phyloP scores from a whole-genome alignment of 768 basidiomycete species.

The Artomyces pyxidatus region DNA sequence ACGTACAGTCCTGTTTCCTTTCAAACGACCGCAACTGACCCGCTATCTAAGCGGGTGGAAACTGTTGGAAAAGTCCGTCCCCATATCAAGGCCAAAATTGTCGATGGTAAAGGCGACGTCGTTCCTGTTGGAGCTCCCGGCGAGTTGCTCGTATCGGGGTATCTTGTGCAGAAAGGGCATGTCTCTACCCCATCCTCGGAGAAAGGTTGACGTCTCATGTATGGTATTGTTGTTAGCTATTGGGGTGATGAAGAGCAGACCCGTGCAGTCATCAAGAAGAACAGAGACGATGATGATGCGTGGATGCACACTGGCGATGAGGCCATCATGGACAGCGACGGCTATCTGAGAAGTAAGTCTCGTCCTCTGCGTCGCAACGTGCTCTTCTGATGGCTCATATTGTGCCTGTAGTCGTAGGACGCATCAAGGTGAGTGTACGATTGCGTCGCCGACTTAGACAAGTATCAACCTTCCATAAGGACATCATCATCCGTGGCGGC shows the following conservation, averaged over 20 bases:
- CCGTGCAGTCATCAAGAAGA: constrained; percentile 41
- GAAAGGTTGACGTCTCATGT: background rate
- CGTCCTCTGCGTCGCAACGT: background rate
- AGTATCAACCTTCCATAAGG: constrained; percentile 29
- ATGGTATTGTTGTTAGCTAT: constrained; percentile 38
- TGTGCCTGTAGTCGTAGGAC: constrained; percentile 57
- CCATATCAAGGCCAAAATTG: constrained; percentile 69
- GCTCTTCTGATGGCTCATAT: background rate
- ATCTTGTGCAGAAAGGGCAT: constrained; percentile 74
- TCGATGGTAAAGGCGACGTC: constrained; percentile 47
- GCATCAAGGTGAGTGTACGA: constrained; percentile 54
- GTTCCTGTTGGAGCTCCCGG: constrained; percentile 71
- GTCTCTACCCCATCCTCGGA: constrained; percentile 10
- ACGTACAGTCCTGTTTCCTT: constrained; percentile 67
- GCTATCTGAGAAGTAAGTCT: constrained; percentile 60
- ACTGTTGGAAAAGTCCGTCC: constrained; percentile 74
- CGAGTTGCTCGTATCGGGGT: constrained; percentile 68
- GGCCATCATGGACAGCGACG: constrained; percentile 73
- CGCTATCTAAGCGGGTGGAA: constrained; percentile 67
- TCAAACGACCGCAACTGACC: constrained; percentile 64
- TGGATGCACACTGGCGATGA: constrained; percentile 88
- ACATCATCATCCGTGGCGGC: constrained; percentile 81
- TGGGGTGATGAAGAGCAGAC: constrained; percentile 74
- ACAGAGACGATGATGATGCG: constrained; percentile 44
- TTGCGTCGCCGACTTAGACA: background rate